A percentile compares a stretch with the other conserved stretches of the same genome.
Conservation (phyloP, 148 eudicot species). For the Spergularia marina region DNA sequence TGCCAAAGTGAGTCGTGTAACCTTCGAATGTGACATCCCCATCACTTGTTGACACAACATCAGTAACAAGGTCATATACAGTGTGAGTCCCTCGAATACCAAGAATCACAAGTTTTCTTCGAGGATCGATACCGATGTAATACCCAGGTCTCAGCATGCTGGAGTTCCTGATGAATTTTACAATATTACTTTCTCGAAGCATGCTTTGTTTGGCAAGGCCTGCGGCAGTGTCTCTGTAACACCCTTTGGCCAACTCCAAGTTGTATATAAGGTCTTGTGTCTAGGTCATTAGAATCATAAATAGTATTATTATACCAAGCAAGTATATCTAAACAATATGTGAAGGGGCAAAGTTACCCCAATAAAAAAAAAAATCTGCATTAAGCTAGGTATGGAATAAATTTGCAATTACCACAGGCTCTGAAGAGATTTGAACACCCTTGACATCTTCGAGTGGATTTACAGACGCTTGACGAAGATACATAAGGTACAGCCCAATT, state of each 20-base stretch:
- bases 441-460: slow-evolving; percentile 61
- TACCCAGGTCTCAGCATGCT: slow-evolving; percentile 92
- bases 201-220: slow-evolving; percentile 80
- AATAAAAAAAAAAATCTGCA: background rate
- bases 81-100: slow-evolving; percentile 97
- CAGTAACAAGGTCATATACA: slow-evolving; percentile 82
- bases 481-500: slow-evolving; percentile 79
- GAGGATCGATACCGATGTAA: slow-evolving; percentile 78
- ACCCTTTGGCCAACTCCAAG: slow-evolving; percentile 81
- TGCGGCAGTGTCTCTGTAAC: slow-evolving; percentile 58
- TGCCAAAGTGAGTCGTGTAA: slow-evolving; percentile 84
- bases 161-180: slow-evolving; percentile 70
- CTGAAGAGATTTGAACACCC: slow-evolving; percentile 71
- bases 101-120: slow-evolving; percentile 82
- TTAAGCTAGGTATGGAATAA: background rate
- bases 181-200: slow-evolving; percentile 81
- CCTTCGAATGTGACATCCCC: slow-evolving; percentile 81
- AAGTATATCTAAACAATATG: background rate
- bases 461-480: slow-evolving; percentile 80
- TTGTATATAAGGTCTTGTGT: slow-evolving; percentile 88
- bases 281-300: slow-evolving; percentile 32
- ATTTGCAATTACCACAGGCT: slow-evolving; percentile 49
- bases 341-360: background rate
- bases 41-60: slow-evolving; percentile 73
- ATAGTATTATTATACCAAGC: slow-evolving; percentile 4